A percentile compares a stretch with the other conserved stretches of the same genome.
Evolutionary conservation across 176 grass and related monocot species (phyloP).

Genomic region (Carex littledalei): DNA sequence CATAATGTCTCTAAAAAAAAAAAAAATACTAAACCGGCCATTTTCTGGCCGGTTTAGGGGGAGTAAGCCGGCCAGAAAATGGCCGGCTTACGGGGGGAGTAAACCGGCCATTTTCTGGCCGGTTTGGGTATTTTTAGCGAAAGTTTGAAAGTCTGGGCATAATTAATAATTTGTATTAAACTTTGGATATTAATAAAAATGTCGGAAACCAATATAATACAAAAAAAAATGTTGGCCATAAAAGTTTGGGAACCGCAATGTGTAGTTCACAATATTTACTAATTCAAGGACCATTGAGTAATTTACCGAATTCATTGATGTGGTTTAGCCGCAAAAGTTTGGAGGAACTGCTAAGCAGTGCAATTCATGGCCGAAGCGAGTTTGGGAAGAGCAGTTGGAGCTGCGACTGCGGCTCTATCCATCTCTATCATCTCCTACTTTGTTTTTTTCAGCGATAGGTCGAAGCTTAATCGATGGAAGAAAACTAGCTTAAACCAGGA

Average conservation of each 20-base stretch:
- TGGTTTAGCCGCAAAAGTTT: conserved; percentile 1
- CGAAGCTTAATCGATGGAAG: conserved; percentile 12
- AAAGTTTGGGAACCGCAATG: not conserved
- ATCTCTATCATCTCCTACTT: conserved; percentile 47
- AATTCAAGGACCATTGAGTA: not conserved
- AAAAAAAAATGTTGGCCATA: no score
- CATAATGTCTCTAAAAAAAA: no score
- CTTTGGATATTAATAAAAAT: no score
- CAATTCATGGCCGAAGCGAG: conserved; percentile 50
- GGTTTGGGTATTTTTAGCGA: no score
- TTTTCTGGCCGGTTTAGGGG: no score
- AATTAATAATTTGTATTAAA: no score
- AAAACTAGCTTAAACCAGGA: not conserved
- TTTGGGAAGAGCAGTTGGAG: conserved; percentile 25
- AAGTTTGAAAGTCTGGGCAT: no score
- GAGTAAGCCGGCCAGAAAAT: no score
- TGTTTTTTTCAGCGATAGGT: conserved; percentile 26
- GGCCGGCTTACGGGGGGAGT: no score
- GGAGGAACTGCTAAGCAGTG: not conserved
- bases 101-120: no score
- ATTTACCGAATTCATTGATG: not conserved
- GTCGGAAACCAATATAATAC: no score
- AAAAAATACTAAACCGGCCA: no score
- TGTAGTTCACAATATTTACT: not conserved
- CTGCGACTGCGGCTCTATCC: conserved; percentile 40